These are phyloP conservation scores for Calonectria pseudoturangicola DNA, from an alignment of 2,329 filamentous ascomycete genomes.

Conservation along the genomic window DNA sequence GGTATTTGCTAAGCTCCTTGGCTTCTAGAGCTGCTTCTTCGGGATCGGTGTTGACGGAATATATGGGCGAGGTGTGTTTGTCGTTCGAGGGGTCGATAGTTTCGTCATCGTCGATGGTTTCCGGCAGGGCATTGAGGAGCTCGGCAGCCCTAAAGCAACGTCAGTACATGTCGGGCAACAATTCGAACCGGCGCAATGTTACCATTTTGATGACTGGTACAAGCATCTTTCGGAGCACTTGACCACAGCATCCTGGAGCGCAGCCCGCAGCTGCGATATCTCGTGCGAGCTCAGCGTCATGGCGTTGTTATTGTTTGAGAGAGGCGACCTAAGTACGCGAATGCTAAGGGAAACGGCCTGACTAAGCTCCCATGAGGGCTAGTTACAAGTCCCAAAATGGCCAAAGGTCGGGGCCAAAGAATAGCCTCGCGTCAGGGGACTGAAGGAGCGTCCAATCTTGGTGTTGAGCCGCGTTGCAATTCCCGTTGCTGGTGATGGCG, in stretches of 20 bases:
- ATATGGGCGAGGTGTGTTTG: conserved; percentile 67
- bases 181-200: conserved; percentile 39
- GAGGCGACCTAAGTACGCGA: conserved; percentile 43
- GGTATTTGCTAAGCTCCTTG: conserved; percentile 86
- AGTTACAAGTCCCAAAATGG: too few species aligned
- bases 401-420: not conserved
- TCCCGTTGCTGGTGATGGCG: conserved; percentile 34
- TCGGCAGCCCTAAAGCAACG: conserved; percentile 86
- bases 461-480: conserved; percentile 23
- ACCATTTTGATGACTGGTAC: conserved; percentile 99
- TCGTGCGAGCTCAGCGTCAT: conserved; percentile 76
- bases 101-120: conserved; percentile 74
- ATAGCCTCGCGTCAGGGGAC: conserved; percentile 4
- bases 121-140: conserved; percentile 88
- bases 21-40: conserved; percentile 85
- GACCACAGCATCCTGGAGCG: conserved; percentile 89
- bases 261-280: conserved; percentile 79
- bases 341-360: conserved; percentile 11
- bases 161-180: conserved; percentile 41
- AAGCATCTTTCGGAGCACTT: conserved; percentile 96
- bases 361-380: conserved; percentile 19
- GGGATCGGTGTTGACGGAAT: conserved; percentile 78
- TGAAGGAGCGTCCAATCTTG: conserved; percentile 5
- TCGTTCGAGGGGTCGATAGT: conserved; percentile 54
- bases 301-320: conserved; percentile 54